Evolutionary conservation across 768 basidiomycete species (phyloP), one percentile per base, ranked within the genome.

Genomic region (Phaeotremella skinneri): DNA sequence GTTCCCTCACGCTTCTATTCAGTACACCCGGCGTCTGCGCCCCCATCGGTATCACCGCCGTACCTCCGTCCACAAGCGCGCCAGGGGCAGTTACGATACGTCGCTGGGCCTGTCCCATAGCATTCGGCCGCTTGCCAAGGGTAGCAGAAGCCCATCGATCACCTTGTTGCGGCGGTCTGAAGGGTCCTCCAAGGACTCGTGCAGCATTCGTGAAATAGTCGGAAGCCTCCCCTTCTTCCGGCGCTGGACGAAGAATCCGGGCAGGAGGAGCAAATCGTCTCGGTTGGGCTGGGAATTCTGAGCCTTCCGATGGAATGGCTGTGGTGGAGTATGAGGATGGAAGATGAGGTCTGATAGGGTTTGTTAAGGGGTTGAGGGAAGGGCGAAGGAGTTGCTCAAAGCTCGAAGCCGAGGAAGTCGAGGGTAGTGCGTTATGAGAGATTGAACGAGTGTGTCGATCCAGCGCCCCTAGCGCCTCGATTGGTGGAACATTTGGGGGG

Each of bases 71-170:
- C 13, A 13, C 23, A 21, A 45, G 13, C 13, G 59, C 48, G n/a
- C n/a, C 37, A 5, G 70, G 67, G 34, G 66, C 68, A 39, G 64
- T 68, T 27, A 67, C 63, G 7, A 68, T 64, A 37, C 71, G 34
- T 32, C 68, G 32, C 31, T 67, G 66, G 23, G 71, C 67, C 39
- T 68, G 66, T 39, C 71, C 71, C 17, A 73, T 45, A 5, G 20
- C 20, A n/a, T 52, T 30, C 26, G 45, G 47, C n/a, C 64, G 52
- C 32, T 57, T 59, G 2, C 51, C 45, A 9, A 58, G 29, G n/a
- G 45, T 59, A 3, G 30, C 45, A 6, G 37, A 32, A 3, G 31
- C 39, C 50, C 49, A 53, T n/a, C 23, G 56, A 26, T 39, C 62
- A 43, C n/a, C 42, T 32, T 2, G 49, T 17, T 9, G 42, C 25